A percentile compares a stretch with the other conserved stretches of the same genome.
phyloP scores from a whole-genome alignment of 495 filamentous ascomycete species.

The Xylaria curta region DNA sequence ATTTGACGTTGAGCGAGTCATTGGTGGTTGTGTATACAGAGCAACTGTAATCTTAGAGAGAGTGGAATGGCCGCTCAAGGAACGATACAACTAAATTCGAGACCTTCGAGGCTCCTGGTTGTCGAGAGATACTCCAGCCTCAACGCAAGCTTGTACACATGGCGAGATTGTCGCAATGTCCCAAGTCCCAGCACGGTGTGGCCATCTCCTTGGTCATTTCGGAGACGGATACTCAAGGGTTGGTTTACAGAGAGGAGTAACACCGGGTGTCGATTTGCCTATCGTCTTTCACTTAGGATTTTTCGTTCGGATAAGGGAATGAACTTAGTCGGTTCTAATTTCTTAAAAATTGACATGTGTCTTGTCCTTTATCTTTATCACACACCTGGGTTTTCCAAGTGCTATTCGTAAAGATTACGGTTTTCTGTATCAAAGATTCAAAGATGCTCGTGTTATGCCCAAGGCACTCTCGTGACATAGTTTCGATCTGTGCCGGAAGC shows the following conservation, averaged over 20 bases:
- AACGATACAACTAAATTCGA: neutral
- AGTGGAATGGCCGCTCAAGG: neutral
- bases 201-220: constrained; percentile 7
- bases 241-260: constrained; percentile 18
- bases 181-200: neutral
- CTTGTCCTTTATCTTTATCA: neutral
- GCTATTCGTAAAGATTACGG: neutral
- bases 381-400: neutral
- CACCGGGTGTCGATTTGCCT: constrained; percentile 3
- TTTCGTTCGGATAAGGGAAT: constrained; percentile 16
- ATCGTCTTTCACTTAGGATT: constrained; percentile 21
- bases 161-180: neutral
- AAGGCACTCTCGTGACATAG: neutral
- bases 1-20: neutral
- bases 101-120: neutral
- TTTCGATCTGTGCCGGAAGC: neutral
- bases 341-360: constrained; percentile 20
- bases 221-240: constrained; percentile 9
- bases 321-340: constrained; percentile 1
- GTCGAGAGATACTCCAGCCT: neutral
- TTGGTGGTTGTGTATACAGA: neutral
- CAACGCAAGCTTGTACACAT: neutral
- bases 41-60: neutral
- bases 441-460: neutral
- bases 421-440: neutral